These are phyloP conservation scores for Lithohypha guttulata DNA, from an alignment of 2,329 filamentous ascomycete genomes.

Conservation along the genomic window DNA sequence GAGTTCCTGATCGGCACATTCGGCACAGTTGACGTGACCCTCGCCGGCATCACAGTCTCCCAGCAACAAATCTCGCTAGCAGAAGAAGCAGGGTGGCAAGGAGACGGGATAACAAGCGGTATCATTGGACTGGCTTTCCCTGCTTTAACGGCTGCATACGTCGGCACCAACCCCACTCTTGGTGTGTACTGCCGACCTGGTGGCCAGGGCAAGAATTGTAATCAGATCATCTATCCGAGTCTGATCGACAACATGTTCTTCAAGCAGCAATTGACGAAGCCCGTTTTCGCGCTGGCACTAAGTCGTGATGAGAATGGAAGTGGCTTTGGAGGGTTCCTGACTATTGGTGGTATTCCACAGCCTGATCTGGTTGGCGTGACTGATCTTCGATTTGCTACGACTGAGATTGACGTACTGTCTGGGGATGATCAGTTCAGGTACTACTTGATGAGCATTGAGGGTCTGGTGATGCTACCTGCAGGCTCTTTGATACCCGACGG, in stretches of 20 bases:
- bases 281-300: slow-evolving; percentile 41
- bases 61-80: slow-evolving; percentile 40
- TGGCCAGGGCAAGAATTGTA: background rate
- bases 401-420: slow-evolving; percentile 26
- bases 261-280: slow-evolving; percentile 33
- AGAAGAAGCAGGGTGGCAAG: slow-evolving; percentile 32
- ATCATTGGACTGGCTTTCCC: slow-evolving; percentile 44
- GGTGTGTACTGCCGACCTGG: slow-evolving; percentile 3
- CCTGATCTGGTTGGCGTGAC: slow-evolving; percentile 23
- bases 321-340: slow-evolving; percentile 36
- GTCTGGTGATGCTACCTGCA: background rate
- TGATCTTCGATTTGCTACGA: slow-evolving; percentile 25
- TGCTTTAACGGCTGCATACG: slow-evolving; percentile 34
- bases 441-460: slow-evolving; percentile 6
- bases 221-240: slow-evolving; percentile 3
- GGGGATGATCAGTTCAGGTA: slow-evolving; percentile 4
- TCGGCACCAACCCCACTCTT: slow-evolving; percentile 12
- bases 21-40: slow-evolving; percentile 16
- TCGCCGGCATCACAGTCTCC: slow-evolving; percentile 22
- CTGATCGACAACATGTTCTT: slow-evolving; percentile 20
- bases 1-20: slow-evolving; percentile 7
- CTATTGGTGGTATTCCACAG: slow-evolving; percentile 34
- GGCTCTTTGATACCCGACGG: background rate
- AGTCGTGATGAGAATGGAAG: slow-evolving; percentile 35
- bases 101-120: slow-evolving; percentile 38